These are phyloP conservation scores for Eucalyptus pumila DNA, from an alignment of 345 rosid genomes.

Conservation along the genomic window DNA sequence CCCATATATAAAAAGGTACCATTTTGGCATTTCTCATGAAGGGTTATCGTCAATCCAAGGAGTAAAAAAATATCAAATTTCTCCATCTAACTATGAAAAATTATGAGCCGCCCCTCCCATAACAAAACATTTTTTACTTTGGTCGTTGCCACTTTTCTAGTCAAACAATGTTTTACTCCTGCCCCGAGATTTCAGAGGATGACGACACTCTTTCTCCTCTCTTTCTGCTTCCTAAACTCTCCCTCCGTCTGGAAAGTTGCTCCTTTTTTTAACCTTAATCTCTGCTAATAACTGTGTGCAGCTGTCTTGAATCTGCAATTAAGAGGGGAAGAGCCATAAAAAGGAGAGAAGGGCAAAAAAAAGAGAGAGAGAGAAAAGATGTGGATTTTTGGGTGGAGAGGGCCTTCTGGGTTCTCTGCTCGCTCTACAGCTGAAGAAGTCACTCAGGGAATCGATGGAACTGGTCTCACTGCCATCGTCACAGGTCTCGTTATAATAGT, in stretches of 20 bases:
- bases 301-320: neutral
- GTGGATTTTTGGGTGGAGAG: neutral
- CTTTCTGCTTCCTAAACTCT: neutral
- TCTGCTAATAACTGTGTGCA: neutral
- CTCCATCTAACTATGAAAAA: neutral
- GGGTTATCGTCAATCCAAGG: neutral
- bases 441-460: constrained; percentile 31
- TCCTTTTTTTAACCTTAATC: neutral
- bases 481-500: constrained; percentile 5
- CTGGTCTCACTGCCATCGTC: constrained; percentile 35
- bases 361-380: neutral
- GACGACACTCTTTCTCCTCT: neutral
- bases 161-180: neutral
- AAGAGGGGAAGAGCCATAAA: neutral
- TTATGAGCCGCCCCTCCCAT: neutral
- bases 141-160: neutral
- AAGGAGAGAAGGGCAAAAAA: neutral
- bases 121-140: neutral
- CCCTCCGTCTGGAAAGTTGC: neutral
- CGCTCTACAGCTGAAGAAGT: constrained; percentile 27
- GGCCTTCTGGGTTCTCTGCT: constrained; percentile 1
- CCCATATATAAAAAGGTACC: neutral
- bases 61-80: neutral
- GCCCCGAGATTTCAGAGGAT: neutral
- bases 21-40: neutral